Base-by-base conservation (phyloP, 2,329 filamentous ascomycete species). In the Talaromyces atroroseus region DNA sequence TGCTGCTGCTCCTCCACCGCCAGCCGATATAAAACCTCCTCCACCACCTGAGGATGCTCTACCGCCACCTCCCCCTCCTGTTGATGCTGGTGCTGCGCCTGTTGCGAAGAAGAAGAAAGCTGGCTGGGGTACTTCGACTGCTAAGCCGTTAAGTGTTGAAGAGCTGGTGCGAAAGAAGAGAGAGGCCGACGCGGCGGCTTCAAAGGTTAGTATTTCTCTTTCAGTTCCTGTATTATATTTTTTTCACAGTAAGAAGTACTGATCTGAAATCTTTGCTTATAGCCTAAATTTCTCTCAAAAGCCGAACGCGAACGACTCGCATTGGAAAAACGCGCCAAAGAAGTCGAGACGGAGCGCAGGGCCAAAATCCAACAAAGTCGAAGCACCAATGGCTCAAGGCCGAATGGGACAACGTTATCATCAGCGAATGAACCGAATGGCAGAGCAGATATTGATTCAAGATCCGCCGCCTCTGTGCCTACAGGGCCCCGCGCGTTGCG, bases 131-230 rank as follows among this genome's bases (percentile, higher is more conserved):
- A 52, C 73, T 58, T 74, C 75, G 62, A 65, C 70, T 48, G 60
- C 68, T 6, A 68, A 69, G 6, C 88, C 88, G 8, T 77, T 95
- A 49, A 92, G 90, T 68, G 86, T 96, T 56, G 91, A 96, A 72
- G 89, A 95, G 64, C 81, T 96, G 4, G 75, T 96, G 21, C 84
- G 85, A 63, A 88, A 92, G 75, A 95, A 95, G 79, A 89, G 88
- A 68, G 90, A 89, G 60, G 87, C 89, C 26, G 90, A 94, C 73
- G 88, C 88, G 36, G 90, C 88, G 16, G 87, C 90, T 10, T 82
- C 89, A 55, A 96, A 94, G 74, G 81, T 83, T 44, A 26, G 20
- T 40, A 10, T 14, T 23, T 14, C 10, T 42, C 18, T 52, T 2
- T 40, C 24, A 4, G 24, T 26, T 8, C 8, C 24, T 23, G 1